A percentile compares a stretch with the other conserved stretches of the same genome.
Conservation (phyloP, 2,329 filamentous ascomycete species). For the Pyrenophora tritici-repentis region DNA sequence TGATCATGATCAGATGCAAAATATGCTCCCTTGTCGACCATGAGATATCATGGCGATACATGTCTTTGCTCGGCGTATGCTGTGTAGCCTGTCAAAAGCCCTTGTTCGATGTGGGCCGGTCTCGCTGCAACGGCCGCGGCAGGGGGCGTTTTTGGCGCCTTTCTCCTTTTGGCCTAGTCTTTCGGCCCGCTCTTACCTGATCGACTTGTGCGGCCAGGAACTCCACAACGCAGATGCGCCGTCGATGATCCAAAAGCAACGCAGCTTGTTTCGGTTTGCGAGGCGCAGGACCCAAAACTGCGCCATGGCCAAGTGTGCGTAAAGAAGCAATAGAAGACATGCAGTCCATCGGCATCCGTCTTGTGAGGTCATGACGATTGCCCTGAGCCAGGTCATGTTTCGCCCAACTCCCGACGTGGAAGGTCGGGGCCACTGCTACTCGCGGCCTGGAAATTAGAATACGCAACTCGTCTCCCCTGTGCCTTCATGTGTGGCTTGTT, state of each 20-base stretch:
- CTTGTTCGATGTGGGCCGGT: conserved; percentile 24
- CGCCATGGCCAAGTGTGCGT: conserved; percentile 4
- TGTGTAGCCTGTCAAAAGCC: conserved; percentile 36
- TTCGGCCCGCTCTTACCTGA: conserved; percentile 35
- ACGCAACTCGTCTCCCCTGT: conserved; percentile 3
- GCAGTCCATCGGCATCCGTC: background rate
- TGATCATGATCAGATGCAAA: conserved; percentile 30
- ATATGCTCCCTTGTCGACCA: conserved; percentile 14
- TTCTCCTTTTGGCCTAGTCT: conserved; percentile 26
- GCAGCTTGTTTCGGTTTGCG: conserved; percentile 14
- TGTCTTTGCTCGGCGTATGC: conserved; percentile 24
- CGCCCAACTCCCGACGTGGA: background rate
- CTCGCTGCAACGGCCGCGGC: conserved; percentile 29
- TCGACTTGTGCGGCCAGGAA: conserved; percentile 27
- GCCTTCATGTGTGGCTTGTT: conserved; percentile 8
- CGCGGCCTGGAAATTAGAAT: conserved; percentile 5
- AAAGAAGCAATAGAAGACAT: conserved; percentile 4
- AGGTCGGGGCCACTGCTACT: background rate
- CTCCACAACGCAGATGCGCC: conserved; percentile 21
- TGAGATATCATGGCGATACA: conserved; percentile 22
- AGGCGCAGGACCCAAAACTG: conserved; percentile 4
- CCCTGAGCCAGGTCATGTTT: conserved; percentile 4
- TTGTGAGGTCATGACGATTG: background rate
- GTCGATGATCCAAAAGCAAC: conserved; percentile 19
- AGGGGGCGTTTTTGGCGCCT: conserved; percentile 11